phyloP scores from a whole-genome alignment of 176 grass and related monocot species.

The Ensete glaucum region DNA sequence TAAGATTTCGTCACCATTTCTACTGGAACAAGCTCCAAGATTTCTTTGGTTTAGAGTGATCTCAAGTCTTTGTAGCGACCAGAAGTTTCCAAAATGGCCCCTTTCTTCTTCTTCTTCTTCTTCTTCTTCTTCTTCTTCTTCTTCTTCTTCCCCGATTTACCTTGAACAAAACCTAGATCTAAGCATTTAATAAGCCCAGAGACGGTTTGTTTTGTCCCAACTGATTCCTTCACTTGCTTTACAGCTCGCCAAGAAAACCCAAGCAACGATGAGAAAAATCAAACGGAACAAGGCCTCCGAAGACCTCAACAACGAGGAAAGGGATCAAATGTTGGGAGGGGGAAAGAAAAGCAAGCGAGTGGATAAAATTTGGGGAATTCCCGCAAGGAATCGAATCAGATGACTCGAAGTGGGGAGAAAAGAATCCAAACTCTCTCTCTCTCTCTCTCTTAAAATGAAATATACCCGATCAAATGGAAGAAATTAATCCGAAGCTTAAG shows the following conservation, averaged over 20 bases:
- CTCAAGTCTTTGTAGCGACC: neutral
- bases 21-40: neutral
- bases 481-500: too few species aligned
- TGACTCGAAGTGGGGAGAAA: constrained; percentile 13
- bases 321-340: constrained; percentile 19
- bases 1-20: constrained; percentile 90
- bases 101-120: constrained; percentile 7
- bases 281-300: constrained; percentile 8
- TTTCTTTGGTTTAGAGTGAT: too few species aligned
- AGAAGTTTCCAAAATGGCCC: neutral
- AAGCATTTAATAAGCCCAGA: constrained; percentile 8
- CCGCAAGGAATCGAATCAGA: constrained; percentile 49
- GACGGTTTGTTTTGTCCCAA: constrained; percentile 1
- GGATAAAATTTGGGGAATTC: constrained; percentile 10
- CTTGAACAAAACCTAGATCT: neutral
- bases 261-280: neutral
- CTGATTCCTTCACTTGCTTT: neutral
- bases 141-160: constrained; percentile 13
- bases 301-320: constrained; percentile 26
- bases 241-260: neutral
- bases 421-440: constrained; percentile 12
- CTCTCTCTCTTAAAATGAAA: too few species aligned
- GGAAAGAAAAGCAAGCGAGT: constrained; percentile 10
- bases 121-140: constrained; percentile 5
- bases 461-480: too few species aligned